Evolutionary conservation across 768 basidiomycete species (phyloP), one percentile per base, ranked within the genome.

Genomic region (Hortiboletus flavorubellus): DNA sequence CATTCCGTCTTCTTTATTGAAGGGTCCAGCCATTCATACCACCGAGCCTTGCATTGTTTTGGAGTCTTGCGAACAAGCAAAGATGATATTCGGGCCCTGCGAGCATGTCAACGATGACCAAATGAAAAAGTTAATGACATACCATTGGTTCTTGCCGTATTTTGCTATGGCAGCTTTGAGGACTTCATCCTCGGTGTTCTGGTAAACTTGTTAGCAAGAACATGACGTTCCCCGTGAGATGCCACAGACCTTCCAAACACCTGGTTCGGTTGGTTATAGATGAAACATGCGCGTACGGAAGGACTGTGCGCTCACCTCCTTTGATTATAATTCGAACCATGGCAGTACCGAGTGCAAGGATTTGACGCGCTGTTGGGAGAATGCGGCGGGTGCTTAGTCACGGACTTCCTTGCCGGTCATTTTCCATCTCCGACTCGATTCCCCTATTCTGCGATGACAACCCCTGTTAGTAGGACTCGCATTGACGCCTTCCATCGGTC

Each of bases 1-100:
- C 97, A 99, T 72, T 98, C 97, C 16, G 96, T 98, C 79, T 99
- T 99, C 75, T 98, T 98, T 74, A 98, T 99, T 49, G 93, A 95
- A 7, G 97, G 97, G 75, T 99, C 97, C 46, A 98, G 77, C 97
- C 97, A 98, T 75, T 98, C 96, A 68, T 96, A 98, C 96, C 96
- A 98, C 39, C 93, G 89, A 2, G 93, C 93, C 73, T 99, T 99
- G 78, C 97, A 99, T 76, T 99, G 97, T 70, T 99, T 99, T 11
- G 97, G 95, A 2, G 97, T 99, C 74, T 99, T 99, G 61, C 97
- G 86, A 35, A 98, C 97, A 49, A 99, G 84, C 31, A 99, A 79
- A 33, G 96, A 98, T 11, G 94, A 97, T 69, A 99, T 98, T 64
- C 96, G 93, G 29, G 96, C 96, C 95, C 92, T 91, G 45, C 8